A percentile compares a stretch with the other conserved stretches of the same genome.
Conservation (phyloP, 1,284 basidiomycete genomes). For the Rhodotorula glutinis region DNA sequence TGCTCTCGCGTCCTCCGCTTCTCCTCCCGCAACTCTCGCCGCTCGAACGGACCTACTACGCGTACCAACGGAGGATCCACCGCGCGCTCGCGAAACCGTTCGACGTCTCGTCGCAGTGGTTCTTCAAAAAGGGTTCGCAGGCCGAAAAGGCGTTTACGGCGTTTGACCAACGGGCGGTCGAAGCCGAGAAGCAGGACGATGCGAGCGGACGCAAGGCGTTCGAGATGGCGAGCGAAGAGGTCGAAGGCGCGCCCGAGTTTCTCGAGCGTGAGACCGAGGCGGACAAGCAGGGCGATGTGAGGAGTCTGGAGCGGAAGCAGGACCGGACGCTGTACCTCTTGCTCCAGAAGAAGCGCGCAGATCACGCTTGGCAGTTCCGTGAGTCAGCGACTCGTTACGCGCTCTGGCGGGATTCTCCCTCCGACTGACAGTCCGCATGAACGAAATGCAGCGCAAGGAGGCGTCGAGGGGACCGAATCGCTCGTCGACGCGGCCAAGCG, state of each 20-base stretch:
- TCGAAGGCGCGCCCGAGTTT: constrained; percentile 58
- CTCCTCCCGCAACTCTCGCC: constrained; percentile 44
- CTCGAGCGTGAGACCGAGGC: constrained; percentile 55
- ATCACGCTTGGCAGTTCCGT: constrained; percentile 74
- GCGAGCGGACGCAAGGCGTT: constrained; percentile 55
- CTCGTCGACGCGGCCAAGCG: constrained; percentile 67
- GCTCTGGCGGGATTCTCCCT: too few species aligned
- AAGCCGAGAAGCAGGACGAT: constrained; percentile 45
- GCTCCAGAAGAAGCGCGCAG: constrained; percentile 58
- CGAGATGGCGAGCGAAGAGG: constrained; percentile 51
- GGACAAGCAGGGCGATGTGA: constrained; percentile 62
- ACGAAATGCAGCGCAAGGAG: constrained; percentile 52
- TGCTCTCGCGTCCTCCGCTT: constrained; percentile 43
- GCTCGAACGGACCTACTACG: constrained; percentile 81
- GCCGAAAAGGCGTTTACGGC: constrained; percentile 70
- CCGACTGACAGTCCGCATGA: too few species aligned
- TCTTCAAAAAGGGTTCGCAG: constrained; percentile 89
- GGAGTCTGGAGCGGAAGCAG: constrained; percentile 73
- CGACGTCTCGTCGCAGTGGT: constrained; percentile 71
- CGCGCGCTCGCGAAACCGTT: constrained; percentile 85
- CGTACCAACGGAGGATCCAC: constrained; percentile 77
- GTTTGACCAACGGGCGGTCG: constrained; percentile 34
- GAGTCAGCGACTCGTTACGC: constrained; percentile 10
- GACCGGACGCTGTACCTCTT: constrained; percentile 84
- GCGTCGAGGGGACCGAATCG: constrained; percentile 61